phyloP scores from a whole-genome alignment of 805 yeast genomes.

The Priceomyces medius region DNA sequence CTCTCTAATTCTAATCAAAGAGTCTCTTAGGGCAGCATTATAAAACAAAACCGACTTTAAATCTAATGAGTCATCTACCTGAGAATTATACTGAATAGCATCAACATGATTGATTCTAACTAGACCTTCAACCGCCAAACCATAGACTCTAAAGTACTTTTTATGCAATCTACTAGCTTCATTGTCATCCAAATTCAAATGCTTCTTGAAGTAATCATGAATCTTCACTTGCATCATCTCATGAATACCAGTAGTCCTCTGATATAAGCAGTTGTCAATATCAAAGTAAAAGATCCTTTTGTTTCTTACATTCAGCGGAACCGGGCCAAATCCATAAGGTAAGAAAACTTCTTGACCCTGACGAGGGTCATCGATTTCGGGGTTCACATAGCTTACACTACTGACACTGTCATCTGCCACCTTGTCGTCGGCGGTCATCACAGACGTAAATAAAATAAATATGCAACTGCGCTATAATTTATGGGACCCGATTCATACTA shows the following conservation, averaged over 20 bases:
- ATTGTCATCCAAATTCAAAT: slow-evolving; percentile 59
- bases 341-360: slow-evolving; percentile 24
- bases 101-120: slow-evolving; percentile 69
- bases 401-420: background rate
- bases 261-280: slow-evolving; percentile 89
- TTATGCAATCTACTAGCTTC: slow-evolving; percentile 73
- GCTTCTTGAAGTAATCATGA: slow-evolving; percentile 72
- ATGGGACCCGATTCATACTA: background rate
- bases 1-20: slow-evolving; percentile 46
- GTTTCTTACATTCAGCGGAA: slow-evolving; percentile 22
- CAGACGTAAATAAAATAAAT: slow-evolving; percentile 1
- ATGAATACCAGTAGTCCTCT: slow-evolving; percentile 70
- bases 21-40: slow-evolving; percentile 50
- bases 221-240: slow-evolving; percentile 86
- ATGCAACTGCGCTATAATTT: background rate
- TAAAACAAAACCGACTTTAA: slow-evolving; percentile 74
- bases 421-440: slow-evolving; percentile 3
- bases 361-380: slow-evolving; percentile 19
- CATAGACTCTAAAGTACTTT: slow-evolving; percentile 81
- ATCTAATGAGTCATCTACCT: slow-evolving; percentile 92
- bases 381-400: slow-evolving; percentile 21
- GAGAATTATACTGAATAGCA: slow-evolving; percentile 81
- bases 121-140: slow-evolving; percentile 90
- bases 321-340: slow-evolving; percentile 34
- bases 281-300: slow-evolving; percentile 71